These are phyloP conservation scores for Yarrowia yakushimensis DNA, from an alignment of 805 yeast genomes.

Conservation along the genomic window DNA sequence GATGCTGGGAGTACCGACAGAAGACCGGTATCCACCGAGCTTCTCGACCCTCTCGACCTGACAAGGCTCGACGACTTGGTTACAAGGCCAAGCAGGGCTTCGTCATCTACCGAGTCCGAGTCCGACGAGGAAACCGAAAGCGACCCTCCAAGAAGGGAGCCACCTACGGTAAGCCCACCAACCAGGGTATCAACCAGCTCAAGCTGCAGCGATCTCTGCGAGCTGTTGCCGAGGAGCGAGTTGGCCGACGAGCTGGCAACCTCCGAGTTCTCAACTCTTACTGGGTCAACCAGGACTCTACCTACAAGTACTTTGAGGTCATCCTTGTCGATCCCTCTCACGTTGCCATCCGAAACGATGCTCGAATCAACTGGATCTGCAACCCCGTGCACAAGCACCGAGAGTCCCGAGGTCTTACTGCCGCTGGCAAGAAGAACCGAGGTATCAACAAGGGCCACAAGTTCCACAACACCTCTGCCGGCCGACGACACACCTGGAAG, in stretches of 20 bases:
- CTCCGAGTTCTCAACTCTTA: constrained; percentile 98
- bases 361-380: constrained; percentile 99
- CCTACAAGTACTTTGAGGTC: constrained; percentile 99
- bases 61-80: constrained; percentile 99
- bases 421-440: constrained; percentile 98
- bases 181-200: constrained; percentile 99
- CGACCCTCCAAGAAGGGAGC: constrained; percentile 99
- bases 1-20: constrained; percentile 99
- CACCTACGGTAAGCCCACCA: constrained; percentile 99
- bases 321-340: constrained; percentile 96
- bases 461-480: constrained; percentile 96
- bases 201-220: constrained; percentile 98
- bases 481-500: constrained; percentile 99
- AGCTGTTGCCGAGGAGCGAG: constrained; percentile 99
- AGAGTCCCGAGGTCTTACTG: constrained; percentile 98
- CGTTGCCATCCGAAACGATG: constrained; percentile 98
- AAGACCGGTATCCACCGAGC: constrained; percentile 98
- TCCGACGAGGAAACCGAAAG: constrained; percentile 99
- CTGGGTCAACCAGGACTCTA: constrained; percentile 99
- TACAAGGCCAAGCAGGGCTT: constrained; percentile 99
- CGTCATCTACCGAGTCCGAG: constrained; percentile 97
- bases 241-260: constrained; percentile 98
- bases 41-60: constrained; percentile 98
- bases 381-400: constrained; percentile 99
- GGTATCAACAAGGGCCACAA: constrained; percentile 99